Evolutionary conservation across 352 stramenopile genomes (phyloP).

Genomic region (Thalassiosira mediterranea): DNA sequence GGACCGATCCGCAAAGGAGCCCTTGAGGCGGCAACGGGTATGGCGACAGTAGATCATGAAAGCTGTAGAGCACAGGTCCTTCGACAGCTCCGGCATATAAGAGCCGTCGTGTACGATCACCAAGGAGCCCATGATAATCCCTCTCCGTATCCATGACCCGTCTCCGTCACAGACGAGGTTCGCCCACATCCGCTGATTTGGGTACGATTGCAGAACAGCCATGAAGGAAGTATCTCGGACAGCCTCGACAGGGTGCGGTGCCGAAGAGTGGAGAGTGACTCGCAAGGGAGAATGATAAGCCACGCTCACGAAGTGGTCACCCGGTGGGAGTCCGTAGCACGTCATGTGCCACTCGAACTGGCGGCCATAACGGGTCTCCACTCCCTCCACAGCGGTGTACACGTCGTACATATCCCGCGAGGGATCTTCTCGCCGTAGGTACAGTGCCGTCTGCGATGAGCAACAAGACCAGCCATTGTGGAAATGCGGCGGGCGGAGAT

Average conservation of each 20-base stretch:
- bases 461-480: background rate
- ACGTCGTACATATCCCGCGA: no score
- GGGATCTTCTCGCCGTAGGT: no score
- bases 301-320: no score
- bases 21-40: background rate
- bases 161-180: background rate
- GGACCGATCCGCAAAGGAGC: background rate
- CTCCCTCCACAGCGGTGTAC: no score
- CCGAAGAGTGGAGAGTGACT: background rate
- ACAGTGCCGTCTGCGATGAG: no score
- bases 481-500: background rate
- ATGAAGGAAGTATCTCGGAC: background rate
- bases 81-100: background rate
- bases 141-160: conserved; percentile 2
- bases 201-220: background rate
- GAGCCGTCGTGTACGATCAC: conserved; percentile 1
- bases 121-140: background rate
- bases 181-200: background rate
- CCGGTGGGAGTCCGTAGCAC: no score
- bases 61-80: background rate
- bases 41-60: background rate
- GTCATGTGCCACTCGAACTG: no score
- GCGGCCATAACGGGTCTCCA: no score
- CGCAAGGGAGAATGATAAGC: background rate
- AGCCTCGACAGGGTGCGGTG: background rate